phyloP scores from a whole-genome alignment of 192 early-diverging fungal species.

The Chytriomyces hyalinus region DNA sequence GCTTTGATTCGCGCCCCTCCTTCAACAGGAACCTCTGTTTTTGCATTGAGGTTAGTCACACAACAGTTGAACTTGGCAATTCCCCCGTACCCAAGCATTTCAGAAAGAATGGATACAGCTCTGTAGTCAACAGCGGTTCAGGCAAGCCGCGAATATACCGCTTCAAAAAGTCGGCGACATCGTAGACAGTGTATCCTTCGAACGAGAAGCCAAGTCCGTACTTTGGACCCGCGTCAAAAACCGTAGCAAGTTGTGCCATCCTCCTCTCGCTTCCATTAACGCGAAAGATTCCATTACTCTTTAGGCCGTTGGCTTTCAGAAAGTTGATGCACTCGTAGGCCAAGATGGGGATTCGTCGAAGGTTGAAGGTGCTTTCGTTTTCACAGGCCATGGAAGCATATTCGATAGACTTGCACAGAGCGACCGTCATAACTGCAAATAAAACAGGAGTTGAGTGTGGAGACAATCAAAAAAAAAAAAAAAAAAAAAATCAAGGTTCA shows the following conservation, averaged over 20 bases:
- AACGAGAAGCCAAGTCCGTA: conserved; percentile 53
- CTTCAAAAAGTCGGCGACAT: conserved; percentile 59
- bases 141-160: conserved; percentile 52
- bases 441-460: neutral
- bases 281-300: conserved; percentile 52
- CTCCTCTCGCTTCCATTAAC: conserved; percentile 56
- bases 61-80: neutral
- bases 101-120: conserved; percentile 53
- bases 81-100: conserved; percentile 44
- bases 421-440: conserved; percentile 23
- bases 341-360: conserved; percentile 47
- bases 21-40: conserved; percentile 51
- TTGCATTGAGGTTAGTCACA: neutral
- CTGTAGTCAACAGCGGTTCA: conserved; percentile 55
- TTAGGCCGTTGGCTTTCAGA: conserved; percentile 43
- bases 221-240: conserved; percentile 49
- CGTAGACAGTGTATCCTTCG: conserved; percentile 55
- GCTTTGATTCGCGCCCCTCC: conserved; percentile 43
- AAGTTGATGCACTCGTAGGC: conserved; percentile 45
- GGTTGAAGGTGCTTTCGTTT: conserved; percentile 9
- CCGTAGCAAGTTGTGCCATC: conserved; percentile 44
- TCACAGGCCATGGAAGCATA: conserved; percentile 41
- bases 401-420: conserved; percentile 39
- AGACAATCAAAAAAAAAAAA: conserved; percentile 15
- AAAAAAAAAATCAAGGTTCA: neutral